phyloP scores from a whole-genome alignment of 345 rosid genomes.

The Ailanthus altissimus region DNA sequence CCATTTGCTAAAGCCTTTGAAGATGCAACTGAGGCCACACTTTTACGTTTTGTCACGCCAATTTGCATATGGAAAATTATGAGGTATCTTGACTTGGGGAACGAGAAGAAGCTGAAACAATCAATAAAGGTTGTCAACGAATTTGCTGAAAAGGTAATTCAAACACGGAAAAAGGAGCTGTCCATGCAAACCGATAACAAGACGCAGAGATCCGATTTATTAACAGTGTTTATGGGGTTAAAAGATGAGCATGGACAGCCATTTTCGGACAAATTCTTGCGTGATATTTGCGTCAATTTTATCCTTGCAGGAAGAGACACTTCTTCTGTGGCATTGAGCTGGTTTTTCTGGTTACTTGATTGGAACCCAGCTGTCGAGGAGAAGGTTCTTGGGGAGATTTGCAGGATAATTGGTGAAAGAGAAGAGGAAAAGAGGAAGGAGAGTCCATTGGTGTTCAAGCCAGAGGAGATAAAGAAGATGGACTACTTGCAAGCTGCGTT shows the following conservation, averaged over 20 bases:
- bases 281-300: conserved; percentile 90
- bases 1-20: conserved; percentile 91
- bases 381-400: conserved; percentile 58
- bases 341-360: conserved; percentile 92
- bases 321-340: conserved; percentile 88
- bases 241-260: conserved; percentile 57
- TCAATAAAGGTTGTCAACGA: conserved; percentile 73
- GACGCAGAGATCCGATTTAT: conserved; percentile 60
- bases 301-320: conserved; percentile 98
- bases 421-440: conserved; percentile 27
- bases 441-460: conserved; percentile 42
- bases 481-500: conserved; percentile 93
- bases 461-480: conserved; percentile 96
- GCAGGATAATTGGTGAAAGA: conserved; percentile 54
- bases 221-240: conserved; percentile 68
- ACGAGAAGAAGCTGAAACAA: conserved; percentile 68
- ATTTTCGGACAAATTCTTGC: conserved; percentile 76
- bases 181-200: conserved; percentile 25
- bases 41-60: conserved; percentile 71
- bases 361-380: conserved; percentile 64
- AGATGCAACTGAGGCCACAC: conserved; percentile 80
- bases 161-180: conserved; percentile 75
- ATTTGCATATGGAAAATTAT: conserved; percentile 80
- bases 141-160: conserved; percentile 76
- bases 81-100: conserved; percentile 67